A percentile compares a stretch with the other conserved stretches of the same genome.
These are phyloP conservation scores for Saccharomyces hybrid DNA, from an alignment of 1,139 yeast genomes.

Conservation along the genomic window DNA sequence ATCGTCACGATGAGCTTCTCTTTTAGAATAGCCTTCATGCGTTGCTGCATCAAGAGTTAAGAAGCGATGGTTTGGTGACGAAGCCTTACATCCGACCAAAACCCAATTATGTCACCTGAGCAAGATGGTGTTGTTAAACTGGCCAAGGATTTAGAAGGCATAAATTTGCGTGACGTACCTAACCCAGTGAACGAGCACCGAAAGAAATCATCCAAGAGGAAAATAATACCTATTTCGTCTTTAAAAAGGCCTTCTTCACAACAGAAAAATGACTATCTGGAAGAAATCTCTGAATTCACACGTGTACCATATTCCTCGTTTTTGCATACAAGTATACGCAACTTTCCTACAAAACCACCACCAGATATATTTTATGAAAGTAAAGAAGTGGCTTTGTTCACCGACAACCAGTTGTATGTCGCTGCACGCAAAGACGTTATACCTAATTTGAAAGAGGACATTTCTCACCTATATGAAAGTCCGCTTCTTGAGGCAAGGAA, in stretches of 20 bases:
- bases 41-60: neutral
- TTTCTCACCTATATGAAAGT: constrained; percentile 7
- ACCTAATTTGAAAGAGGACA: constrained; percentile 8
- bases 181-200: neutral
- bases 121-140: neutral
- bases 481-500: constrained; percentile 5
- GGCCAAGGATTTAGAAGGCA: neutral
- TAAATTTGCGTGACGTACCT: neutral
- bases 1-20: neutral
- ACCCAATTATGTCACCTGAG: neutral
- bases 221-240: neutral
- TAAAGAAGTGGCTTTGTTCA: constrained; percentile 10
- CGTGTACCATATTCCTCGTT: neutral
- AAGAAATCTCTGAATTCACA: neutral
- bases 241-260: neutral
- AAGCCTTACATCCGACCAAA: neutral
- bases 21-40: neutral
- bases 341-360: constrained; percentile 3
- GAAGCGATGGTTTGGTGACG: neutral
- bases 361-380: constrained; percentile 2
- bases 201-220: neutral
- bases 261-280: neutral
- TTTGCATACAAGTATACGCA: neutral
- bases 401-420: neutral
- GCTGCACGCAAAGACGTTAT: neutral